Percentiles rank a stretch among this genome's conserved stretches.
These are phyloP conservation scores for Adansonia digitata DNA, from an alignment of 345 rosid genomes.

Conservation along the genomic window DNA sequence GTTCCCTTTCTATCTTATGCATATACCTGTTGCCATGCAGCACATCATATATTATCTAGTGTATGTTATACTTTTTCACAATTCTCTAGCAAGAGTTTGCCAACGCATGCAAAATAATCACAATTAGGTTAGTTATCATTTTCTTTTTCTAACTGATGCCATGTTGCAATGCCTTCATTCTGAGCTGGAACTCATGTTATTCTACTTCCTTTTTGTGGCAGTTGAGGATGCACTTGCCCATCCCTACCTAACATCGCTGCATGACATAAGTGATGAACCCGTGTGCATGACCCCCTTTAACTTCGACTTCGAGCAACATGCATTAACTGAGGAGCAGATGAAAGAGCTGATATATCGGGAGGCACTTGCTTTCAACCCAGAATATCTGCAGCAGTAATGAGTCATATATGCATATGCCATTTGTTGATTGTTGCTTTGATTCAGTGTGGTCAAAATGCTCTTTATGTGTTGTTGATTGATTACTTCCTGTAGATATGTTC, in stretches of 20 bases:
- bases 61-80: neutral
- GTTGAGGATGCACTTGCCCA: conserved; percentile 86
- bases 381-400: conserved; percentile 39
- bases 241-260: conserved; percentile 61
- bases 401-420: neutral
- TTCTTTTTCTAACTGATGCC: neutral
- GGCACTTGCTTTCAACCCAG: conserved; percentile 82
- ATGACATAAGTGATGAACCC: conserved; percentile 73
- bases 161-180: neutral
- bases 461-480: conserved; percentile 18
- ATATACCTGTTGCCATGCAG: neutral
- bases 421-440: conserved; percentile 11
- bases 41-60: neutral
- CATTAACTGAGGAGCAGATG: conserved; percentile 67
- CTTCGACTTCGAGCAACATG: conserved; percentile 70
- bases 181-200: neutral
- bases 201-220: conserved; percentile 17
- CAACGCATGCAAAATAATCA: neutral
- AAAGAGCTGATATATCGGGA: conserved; percentile 76
- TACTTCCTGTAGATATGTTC: conserved; percentile 38
- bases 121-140: neutral
- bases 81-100: neutral
- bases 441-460: conserved; percentile 13
- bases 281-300: conserved; percentile 62
- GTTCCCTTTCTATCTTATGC: neutral